Percentiles rank a stretch among this genome's conserved stretches.
These are phyloP conservation scores for Plantago lanceolata DNA, from an alignment of 305 asterid species.

Conservation along the genomic window DNA sequence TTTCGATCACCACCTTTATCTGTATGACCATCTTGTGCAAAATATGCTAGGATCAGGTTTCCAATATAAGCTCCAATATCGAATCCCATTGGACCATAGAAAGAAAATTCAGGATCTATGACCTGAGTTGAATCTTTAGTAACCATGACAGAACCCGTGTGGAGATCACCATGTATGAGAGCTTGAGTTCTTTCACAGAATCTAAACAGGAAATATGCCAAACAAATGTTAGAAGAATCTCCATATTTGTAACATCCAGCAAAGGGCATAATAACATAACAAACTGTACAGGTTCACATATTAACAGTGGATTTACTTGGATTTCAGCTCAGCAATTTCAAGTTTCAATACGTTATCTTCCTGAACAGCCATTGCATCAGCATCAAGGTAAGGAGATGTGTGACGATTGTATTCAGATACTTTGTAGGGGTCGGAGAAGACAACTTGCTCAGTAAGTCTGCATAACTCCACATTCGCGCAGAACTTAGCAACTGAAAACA, in stretches of 20 bases:
- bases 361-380: slow-evolving; percentile 78
- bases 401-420: slow-evolving; percentile 69
- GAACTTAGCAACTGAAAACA: slow-evolving; percentile 74
- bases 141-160: slow-evolving; percentile 93
- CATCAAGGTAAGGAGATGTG: slow-evolving; percentile 87
- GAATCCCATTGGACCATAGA: slow-evolving; percentile 90
- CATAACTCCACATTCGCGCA: slow-evolving; percentile 93
- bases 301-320: slow-evolving; percentile 43
- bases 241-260: slow-evolving; percentile 6
- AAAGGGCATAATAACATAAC: not conserved
- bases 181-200: slow-evolving; percentile 97
- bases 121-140: slow-evolving; percentile 74
- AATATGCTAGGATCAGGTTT: slow-evolving; percentile 80
- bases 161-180: slow-evolving; percentile 91
- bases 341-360: slow-evolving; percentile 69
- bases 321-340: slow-evolving; percentile 84
- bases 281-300: slow-evolving; percentile 1
- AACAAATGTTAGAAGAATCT: slow-evolving; percentile 21
- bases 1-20: slow-evolving; percentile 58
- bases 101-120: slow-evolving; percentile 88
- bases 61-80: slow-evolving; percentile 94
- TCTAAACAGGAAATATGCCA: slow-evolving; percentile 36
- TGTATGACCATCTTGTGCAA: slow-evolving; percentile 92
- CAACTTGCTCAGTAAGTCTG: slow-evolving; percentile 86
- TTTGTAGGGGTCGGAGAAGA: slow-evolving; percentile 91